phyloP scores from a whole-genome alignment of 2,329 filamentous ascomycete species.

The Diaporthe citriasiana region DNA sequence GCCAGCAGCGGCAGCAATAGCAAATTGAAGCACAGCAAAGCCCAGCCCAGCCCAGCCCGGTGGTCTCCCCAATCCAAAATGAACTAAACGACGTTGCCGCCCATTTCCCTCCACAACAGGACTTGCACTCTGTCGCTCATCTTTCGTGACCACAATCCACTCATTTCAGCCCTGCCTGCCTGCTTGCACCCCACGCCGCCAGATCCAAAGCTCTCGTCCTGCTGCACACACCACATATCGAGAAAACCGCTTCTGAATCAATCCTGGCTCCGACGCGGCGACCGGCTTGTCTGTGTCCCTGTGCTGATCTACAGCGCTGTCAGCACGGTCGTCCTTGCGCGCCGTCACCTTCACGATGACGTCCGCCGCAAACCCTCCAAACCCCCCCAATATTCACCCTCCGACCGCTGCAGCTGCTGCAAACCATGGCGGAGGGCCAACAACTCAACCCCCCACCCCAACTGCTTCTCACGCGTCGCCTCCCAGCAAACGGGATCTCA shows the following conservation, averaged over 20 bases:
- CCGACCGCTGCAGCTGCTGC: slow-evolving; percentile 32
- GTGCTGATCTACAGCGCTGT: slow-evolving; percentile 31
- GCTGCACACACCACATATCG: not conserved
- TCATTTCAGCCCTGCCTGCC: slow-evolving; percentile 24
- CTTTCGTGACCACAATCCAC: slow-evolving; percentile 37
- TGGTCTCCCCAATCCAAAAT: slow-evolving; percentile 5
- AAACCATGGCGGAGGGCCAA: slow-evolving; percentile 28
- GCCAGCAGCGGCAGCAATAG: not conserved
- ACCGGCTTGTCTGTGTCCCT: slow-evolving; percentile 32
- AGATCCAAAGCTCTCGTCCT: slow-evolving; percentile 8
- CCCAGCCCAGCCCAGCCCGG: slow-evolving; percentile 15
- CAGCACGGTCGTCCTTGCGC: slow-evolving; percentile 40
- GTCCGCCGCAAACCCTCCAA: slow-evolving; percentile 41
- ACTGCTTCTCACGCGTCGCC: slow-evolving; percentile 72
- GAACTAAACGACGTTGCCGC: slow-evolving; percentile 22
- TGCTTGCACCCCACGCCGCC: slow-evolving; percentile 29
- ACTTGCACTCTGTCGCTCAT: slow-evolving; percentile 35
- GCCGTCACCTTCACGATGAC: slow-evolving; percentile 43
- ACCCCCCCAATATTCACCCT: slow-evolving; percentile 38
- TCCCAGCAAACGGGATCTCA: slow-evolving; percentile 87
- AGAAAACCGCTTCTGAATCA: slow-evolving; percentile 19
- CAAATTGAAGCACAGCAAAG: not conserved
- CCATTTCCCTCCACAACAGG: slow-evolving; percentile 32
- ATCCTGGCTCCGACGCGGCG: slow-evolving; percentile 22
- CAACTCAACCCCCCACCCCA: slow-evolving; percentile 45